Conservation (phyloP, 1,284 basidiomycete species). For the Meira nashicola region DNA sequence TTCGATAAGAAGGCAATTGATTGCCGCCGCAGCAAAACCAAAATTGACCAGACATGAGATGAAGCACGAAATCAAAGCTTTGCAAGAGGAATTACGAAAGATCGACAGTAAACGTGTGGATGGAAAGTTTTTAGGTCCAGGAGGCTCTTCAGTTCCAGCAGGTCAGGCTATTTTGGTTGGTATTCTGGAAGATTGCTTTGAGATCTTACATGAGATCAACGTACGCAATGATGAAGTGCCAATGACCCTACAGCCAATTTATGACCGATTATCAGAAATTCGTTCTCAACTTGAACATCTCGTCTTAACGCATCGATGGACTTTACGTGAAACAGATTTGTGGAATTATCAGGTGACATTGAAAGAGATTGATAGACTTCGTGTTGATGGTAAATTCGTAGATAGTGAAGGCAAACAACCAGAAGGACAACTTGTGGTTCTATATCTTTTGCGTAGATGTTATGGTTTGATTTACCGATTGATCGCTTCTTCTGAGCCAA, state of each 20-base stretch:
- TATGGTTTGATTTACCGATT: constrained; percentile 92
- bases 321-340: constrained; percentile 82
- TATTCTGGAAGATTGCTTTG: constrained; percentile 91
- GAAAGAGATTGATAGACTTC: constrained; percentile 94
- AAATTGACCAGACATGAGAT: constrained; percentile 79
- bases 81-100: constrained; percentile 87
- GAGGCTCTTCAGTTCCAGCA: constrained; percentile 75
- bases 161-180: constrained; percentile 70
- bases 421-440: constrained; percentile 77
- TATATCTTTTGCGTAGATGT: constrained; percentile 88
- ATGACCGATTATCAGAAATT: constrained; percentile 82
- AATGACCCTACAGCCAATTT: constrained; percentile 83
- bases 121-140: constrained; percentile 90
- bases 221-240: constrained; percentile 86
- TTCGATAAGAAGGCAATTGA: constrained; percentile 79
- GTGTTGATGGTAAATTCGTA: constrained; percentile 93
- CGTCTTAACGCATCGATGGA: constrained; percentile 94
- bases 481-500: constrained; percentile 93
- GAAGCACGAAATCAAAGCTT: constrained; percentile 80
- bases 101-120: constrained; percentile 85
- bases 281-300: constrained; percentile 80
- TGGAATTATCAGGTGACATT: constrained; percentile 78
- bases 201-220: constrained; percentile 91
- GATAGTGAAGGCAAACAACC: constrained; percentile 88
- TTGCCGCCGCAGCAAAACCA: constrained; percentile 78